Evolutionary conservation across 176 grass and related monocot genomes (phyloP).

Genomic region (Oryza nivara): DNA sequence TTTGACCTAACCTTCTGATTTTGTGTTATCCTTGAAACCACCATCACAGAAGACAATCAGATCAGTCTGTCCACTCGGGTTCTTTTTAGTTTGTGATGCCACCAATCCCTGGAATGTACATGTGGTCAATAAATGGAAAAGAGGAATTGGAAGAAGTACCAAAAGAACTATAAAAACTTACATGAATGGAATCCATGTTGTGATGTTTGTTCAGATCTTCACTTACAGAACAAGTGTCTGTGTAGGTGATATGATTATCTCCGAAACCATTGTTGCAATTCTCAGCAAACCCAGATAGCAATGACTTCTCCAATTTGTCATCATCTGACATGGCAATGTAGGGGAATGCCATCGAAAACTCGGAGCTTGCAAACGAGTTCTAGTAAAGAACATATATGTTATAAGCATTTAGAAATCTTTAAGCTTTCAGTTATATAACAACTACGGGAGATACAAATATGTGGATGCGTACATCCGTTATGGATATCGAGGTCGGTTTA

Average conservation of each 20-base stretch:
- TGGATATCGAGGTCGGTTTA: too few species aligned
- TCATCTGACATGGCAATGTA: slow-evolving; percentile 70
- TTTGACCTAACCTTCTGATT: slow-evolving; percentile 73
- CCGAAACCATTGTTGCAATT: slow-evolving; percentile 65
- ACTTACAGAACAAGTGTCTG: slow-evolving; percentile 49
- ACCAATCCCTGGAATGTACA: slow-evolving; percentile 62
- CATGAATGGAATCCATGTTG: slow-evolving; percentile 60
- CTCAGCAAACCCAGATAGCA: slow-evolving; percentile 72
- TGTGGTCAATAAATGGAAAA: neutral
- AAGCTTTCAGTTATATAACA: slow-evolving; percentile 8
- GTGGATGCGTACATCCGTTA: too few species aligned
- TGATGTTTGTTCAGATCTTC: slow-evolving; percentile 60
- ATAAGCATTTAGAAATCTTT: neutral
- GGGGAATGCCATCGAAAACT: slow-evolving; percentile 90
- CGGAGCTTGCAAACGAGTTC: slow-evolving; percentile 66
- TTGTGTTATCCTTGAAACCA: slow-evolving; percentile 48
- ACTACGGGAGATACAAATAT: neutral
- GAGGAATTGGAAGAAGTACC: neutral
- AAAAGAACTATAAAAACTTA: slow-evolving; percentile 36
- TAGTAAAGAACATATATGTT: slow-evolving; percentile 41
- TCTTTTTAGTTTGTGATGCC: slow-evolving; percentile 41
- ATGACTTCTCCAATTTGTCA: slow-evolving; percentile 70
- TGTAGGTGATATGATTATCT: slow-evolving; percentile 55
- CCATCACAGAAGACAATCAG: slow-evolving; percentile 69
- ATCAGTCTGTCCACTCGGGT: slow-evolving; percentile 52